Base-by-base conservation (phyloP, 176 grass and related monocot species). In the Zea luxurians region DNA sequence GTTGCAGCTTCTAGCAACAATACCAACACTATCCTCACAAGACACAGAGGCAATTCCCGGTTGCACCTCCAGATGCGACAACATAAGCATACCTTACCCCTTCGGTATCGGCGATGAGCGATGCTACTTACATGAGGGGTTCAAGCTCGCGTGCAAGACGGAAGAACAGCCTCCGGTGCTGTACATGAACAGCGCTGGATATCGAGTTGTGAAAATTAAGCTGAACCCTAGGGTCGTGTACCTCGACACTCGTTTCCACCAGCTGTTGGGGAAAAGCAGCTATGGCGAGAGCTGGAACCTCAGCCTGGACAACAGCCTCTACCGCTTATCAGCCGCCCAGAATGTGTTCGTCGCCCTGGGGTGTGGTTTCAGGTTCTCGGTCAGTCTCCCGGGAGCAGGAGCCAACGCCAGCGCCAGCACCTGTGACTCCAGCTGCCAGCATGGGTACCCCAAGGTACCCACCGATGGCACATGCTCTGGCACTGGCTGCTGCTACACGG, bases 11-110 rank as follows among this genome's bases (percentile, higher is more conserved):
- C 41, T 68, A 68, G 66, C n/a, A 45, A 46, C 8, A 65, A 65
- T 68, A 46, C 66, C 41, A 0, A 68, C 66, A 68, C 66, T 46
- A 68, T 68, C 9, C 21, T 68, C 42, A 68, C 42, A 68, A 46
- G 65, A 11, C 17, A 11, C 2, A 8, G 52, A 4, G 16, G 42
- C 42, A 21, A 45, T 68, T n/a, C 66, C 42, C 2, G 42, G n/a
- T 12, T 68, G 66, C 66, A 46, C n/a, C 4, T 5, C 66, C 1
- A 67, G 0, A 46, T 46, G 42, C 64, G 7, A 44, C 64, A 44
- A 67, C 40, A 67, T 46, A 44, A 68, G 42, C 42, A 68, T 68
- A 68, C 17, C 41, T 21, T 68, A 68, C 41, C 64, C 64, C 17
- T 67, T 67, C 4, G 64, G 64, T 6, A 42, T 66, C 8, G 37